phyloP scores from a whole-genome alignment of 2,329 filamentous ascomycete species.

The Chalaropsis thielavioides region DNA sequence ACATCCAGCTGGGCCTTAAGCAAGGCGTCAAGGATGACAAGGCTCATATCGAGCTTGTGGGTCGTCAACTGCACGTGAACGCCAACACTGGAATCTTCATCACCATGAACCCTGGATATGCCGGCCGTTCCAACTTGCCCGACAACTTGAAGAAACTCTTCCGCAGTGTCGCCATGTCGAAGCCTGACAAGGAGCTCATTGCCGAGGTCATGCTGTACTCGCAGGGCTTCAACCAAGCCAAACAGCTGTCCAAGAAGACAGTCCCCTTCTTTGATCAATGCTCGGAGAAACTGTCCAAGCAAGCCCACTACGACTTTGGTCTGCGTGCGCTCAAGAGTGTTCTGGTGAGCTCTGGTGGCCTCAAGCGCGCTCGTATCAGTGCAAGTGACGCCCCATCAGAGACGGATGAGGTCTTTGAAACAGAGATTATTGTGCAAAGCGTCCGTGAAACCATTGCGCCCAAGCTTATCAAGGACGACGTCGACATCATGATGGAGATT shows the following conservation, averaged over 20 bases:
- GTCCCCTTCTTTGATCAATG: constrained; percentile 98
- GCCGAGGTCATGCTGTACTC: constrained; percentile 99
- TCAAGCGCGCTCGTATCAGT: constrained; percentile 70
- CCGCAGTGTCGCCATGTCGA: constrained; percentile 98
- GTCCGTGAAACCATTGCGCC: constrained; percentile 96
- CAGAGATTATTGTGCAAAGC: constrained; percentile 97
- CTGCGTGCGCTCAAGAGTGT: constrained; percentile 97
- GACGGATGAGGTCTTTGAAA: constrained; percentile 46
- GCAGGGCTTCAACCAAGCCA: constrained; percentile 95
- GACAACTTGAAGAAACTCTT: constrained; percentile 99
- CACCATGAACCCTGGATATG: constrained; percentile 99
- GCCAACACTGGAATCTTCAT: constrained; percentile 97
- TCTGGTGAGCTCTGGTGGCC: constrained; percentile 86
- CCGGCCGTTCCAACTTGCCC: constrained; percentile 89
- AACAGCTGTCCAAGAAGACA: constrained; percentile 81
- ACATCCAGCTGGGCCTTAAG: constrained; percentile 91
- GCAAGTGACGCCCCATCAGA: constrained; percentile 32
- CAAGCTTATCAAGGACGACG: constrained; percentile 87
- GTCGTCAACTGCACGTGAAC: constrained; percentile 79
- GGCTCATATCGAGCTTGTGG: constrained; percentile 84
- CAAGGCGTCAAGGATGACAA: constrained; percentile 69
- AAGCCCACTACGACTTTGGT: constrained; percentile 98
- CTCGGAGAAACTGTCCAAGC: constrained; percentile 66
- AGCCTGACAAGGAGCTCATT: constrained; percentile 98
- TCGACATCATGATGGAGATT: constrained; percentile 71